Evolutionary conservation across 306 rosid genomes (phyloP), one percentile per base, ranked within the genome.

Genomic region (Abrus precatorius): DNA sequence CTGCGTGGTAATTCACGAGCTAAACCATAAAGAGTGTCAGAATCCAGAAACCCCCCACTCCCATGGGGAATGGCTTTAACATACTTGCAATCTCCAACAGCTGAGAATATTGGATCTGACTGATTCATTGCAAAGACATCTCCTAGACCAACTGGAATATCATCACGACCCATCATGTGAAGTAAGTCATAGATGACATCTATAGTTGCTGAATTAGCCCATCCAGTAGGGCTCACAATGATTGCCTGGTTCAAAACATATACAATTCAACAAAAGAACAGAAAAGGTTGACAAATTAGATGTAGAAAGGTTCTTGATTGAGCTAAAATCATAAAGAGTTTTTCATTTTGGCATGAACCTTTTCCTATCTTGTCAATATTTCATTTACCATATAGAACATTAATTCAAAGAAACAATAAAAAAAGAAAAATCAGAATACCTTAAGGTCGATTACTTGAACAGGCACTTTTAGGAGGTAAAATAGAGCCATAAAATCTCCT

Each of bases 141-240:
- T 82, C 99, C 99, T 3, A 88, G 86, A 75, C 98, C 99, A 60
- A 95, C 92, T 6, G 88, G 94, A 70, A 95, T 89, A 85, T 95
- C 99, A 9, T 93, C 99, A 20, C 97, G 91, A 9, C 99, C 98
- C 99, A 95, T 93, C 99, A 90, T 95, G 82, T 95, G 99, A 38
- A 95, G 90, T 48, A 95, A 12, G 68, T 93, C 99, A 81, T 95
- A 95, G 5, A 93, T 74, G 40, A 92, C 54, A 73, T 95, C 99
- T 77, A 93, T 91, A 29, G 97, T 93, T 72, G 98, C 98, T 29
- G 96, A 83, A 84, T 90, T 89, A 66, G 94, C 97, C 99, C 99
- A 95, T 13, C 99, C 99, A 10, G 90, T 93, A 63, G 99, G 96
- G 78, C 93, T 95, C 54, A 92, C 93, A 74, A 95, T 89, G 76